phyloP scores from a whole-genome alignment of 345 rosid genomes.

The Populus euphratica region DNA sequence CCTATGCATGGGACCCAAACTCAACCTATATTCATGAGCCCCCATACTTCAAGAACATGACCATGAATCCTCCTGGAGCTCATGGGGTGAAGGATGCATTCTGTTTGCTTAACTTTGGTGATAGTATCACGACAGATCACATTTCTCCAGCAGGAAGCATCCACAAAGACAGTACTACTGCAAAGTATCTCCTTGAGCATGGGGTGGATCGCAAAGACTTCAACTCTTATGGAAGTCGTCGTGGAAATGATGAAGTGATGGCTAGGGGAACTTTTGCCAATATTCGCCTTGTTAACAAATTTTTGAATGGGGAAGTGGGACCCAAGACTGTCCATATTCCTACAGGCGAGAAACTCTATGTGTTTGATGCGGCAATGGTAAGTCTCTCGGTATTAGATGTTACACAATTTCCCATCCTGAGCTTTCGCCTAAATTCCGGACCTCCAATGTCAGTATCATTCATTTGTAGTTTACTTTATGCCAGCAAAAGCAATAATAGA shows the following conservation, averaged over 20 bases:
- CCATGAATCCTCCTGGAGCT: slow-evolving; percentile 87
- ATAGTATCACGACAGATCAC: slow-evolving; percentile 97
- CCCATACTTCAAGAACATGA: slow-evolving; percentile 91
- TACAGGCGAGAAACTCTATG: slow-evolving; percentile 87
- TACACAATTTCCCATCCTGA: background rate
- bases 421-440: background rate
- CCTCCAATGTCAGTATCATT: too few relatives aligned
- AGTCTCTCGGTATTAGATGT: slow-evolving; percentile 16
- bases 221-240: slow-evolving; percentile 98
- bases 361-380: slow-evolving; percentile 89
- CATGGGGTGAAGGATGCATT: slow-evolving; percentile 90
- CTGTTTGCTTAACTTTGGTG: slow-evolving; percentile 91
- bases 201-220: slow-evolving; percentile 83
- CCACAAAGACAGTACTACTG: slow-evolving; percentile 94
- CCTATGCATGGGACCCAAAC: slow-evolving; percentile 78
- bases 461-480: too few relatives aligned
- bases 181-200: slow-evolving; percentile 69
- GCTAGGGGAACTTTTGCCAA: slow-evolving; percentile 98
- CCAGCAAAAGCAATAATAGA: too few relatives aligned
- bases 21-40: slow-evolving; percentile 99
- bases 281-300: slow-evolving; percentile 94
- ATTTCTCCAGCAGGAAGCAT: slow-evolving; percentile 98
- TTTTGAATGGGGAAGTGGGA: slow-evolving; percentile 92
- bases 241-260: slow-evolving; percentile 96
- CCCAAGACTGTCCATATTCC: slow-evolving; percentile 92